Conservation (phyloP, 2,329 filamentous ascomycete genomes). For the Tolypocladium tundrense region DNA sequence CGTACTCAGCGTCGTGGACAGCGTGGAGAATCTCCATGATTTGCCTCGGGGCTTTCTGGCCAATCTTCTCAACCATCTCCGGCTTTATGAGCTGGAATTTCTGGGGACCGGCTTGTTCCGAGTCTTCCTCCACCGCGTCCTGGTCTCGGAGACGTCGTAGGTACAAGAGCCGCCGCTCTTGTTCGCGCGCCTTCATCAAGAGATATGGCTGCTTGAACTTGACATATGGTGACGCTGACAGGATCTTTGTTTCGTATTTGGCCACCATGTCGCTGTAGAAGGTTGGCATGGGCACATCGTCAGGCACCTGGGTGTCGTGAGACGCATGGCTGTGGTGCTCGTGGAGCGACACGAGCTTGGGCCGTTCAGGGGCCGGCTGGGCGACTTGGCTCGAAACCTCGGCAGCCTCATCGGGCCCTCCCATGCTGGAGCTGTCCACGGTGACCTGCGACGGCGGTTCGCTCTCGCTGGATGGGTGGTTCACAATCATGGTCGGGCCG, state of each 20-base stretch:
- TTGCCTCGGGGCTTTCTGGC: conserved; percentile 70
- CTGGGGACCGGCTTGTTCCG: conserved; percentile 54
- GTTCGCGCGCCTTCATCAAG: conserved; percentile 81
- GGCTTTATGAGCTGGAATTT: conserved; percentile 87
- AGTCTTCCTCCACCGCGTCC: conserved; percentile 47
- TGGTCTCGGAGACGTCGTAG: conserved; percentile 77
- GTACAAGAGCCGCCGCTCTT: conserved; percentile 75
- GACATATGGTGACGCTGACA: conserved; percentile 93
- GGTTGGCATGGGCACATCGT: conserved; percentile 75
- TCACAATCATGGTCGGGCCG: conserved; percentile 19
- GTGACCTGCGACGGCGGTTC: conserved; percentile 24
- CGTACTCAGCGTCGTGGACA: conserved; percentile 92
- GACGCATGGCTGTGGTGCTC: conserved; percentile 32
- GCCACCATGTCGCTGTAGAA: conserved; percentile 94
- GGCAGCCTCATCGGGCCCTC: conserved; percentile 16
- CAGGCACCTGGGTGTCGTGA: conserved; percentile 52
- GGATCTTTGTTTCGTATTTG: conserved; percentile 82
- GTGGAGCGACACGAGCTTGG: conserved; percentile 25
- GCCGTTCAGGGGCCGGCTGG: conserved; percentile 12
- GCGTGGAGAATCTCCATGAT: conserved; percentile 91
- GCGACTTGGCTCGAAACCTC: conserved; percentile 14
- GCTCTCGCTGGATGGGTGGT: conserved; percentile 26
- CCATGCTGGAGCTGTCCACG: conserved; percentile 16
- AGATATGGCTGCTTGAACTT: conserved; percentile 91
- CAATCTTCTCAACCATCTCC: conserved; percentile 84